Evolutionary conservation across 768 basidiomycete species (phyloP), one percentile per base, ranked within the genome.

Genomic region (Tricholoma furcatifolium): DNA sequence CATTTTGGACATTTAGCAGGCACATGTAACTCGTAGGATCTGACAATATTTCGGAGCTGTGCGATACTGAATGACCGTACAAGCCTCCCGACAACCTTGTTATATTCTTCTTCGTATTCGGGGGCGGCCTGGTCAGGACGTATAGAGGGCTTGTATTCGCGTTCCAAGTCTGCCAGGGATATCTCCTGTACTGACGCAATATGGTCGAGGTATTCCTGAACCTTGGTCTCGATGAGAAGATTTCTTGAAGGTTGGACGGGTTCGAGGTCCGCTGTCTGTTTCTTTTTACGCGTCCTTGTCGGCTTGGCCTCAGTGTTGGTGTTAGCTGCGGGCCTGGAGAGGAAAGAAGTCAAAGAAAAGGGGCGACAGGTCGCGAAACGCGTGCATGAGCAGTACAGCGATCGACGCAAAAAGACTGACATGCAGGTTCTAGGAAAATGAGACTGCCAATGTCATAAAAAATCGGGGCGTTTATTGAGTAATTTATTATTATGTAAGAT

Each of bases 91-190:
- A 81, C 55, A n/a, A 86, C 68, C n/a, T 67, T 62, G 32, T 72
- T 73, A 59, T 87, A 89, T 45, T 80, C 70, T 15, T 60, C 56
- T 51, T 78, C 74, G 61, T 88, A 91, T 47, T 71, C 59, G 1
- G 65, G 61, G 1, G 77, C 71, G 15, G 31, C 43, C 18, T 54
- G 38, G n/a, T 43, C 17, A 20, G 53, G 53, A 57, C 10, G 80
- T 66, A 47, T 74, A 73, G 47, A 43, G 4, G 85, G 83, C 47
- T 74, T 79, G 55, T 73, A 78, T 38, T 43, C 41, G 12, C 74
- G 75, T 61, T 88, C 86, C 39, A 90, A 65, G 53, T 91, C 89
- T 36, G 69, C 73, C 23, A 88, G 67, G 2, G 79, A 79, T 6
- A 87, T 74, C 23, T 76, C 68, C 24, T 72, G 62, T 21, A 76